Conservation (phyloP, 176 grass and related monocot species). For the Bonia amplexicaulis region DNA sequence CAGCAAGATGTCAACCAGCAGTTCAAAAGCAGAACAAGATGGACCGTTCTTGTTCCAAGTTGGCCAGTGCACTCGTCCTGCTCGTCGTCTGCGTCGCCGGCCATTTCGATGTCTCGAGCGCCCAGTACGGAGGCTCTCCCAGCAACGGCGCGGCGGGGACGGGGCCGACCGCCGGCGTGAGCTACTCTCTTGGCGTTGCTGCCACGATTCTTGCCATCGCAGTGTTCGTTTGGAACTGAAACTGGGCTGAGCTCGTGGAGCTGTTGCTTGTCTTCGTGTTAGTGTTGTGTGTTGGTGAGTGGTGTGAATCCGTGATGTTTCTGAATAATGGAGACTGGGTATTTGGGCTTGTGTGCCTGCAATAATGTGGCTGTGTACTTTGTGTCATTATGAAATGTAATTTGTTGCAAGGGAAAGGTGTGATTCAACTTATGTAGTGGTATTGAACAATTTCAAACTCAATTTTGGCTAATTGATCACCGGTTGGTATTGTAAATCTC, state of each 20-base stretch:
- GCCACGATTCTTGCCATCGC: not conserved
- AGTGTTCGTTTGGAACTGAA: constrained; percentile 28
- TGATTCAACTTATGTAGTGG: not conserved
- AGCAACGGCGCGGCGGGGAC: no score
- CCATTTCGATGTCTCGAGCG: not conserved
- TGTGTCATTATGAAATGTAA: not conserved
- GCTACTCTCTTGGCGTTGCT: not conserved
- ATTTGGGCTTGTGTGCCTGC: not conserved
- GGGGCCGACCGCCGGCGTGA: not conserved
- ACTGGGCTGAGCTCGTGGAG: not conserved
- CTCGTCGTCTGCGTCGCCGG: not conserved
- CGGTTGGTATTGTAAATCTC: no score
- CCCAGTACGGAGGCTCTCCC: no score
- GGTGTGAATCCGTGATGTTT: not conserved
- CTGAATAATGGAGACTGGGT: not conserved
- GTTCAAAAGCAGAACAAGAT: not conserved
- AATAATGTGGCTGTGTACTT: not conserved
- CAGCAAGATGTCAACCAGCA: not conserved
- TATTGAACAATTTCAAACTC: not conserved
- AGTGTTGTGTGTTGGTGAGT: not conserved
- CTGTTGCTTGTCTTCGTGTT: not conserved
- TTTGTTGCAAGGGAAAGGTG: not conserved
- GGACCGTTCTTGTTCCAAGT: not conserved
- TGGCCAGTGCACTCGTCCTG: not conserved
- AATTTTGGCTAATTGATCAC: no score